Base-by-base conservation (phyloP, 371 early-diverging fungal species). In the Nematocida homosporus region DNA sequence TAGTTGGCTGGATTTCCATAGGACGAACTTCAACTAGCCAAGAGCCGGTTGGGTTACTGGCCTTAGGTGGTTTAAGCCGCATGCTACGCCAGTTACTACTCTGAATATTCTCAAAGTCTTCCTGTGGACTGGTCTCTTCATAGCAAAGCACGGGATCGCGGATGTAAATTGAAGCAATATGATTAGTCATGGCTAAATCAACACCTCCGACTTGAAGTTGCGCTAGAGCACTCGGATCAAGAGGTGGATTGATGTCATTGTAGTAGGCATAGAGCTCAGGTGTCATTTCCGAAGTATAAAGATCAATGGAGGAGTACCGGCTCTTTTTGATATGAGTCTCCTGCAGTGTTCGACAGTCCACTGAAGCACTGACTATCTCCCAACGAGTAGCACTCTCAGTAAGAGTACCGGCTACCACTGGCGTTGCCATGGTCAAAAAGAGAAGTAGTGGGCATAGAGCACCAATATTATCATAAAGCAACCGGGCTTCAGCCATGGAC, bases 11-110 rank as follows among this genome's bases (percentile, higher is more conserved):
- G 53, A 93, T 88, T 82, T 97, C 98, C 91, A 95, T 93, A 57
- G 92, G 88, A 37, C 98, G 87, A 84, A 95, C 93, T 84, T 97
- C 98, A 37, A 97, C 93, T 53, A 95, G 88, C 98, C 98, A 97
- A 1, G 95, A 95, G 66, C 92, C 91, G 40, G 82, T 56, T 4
- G 88, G 86, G 55, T 88, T 86, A 3, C 91, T 90, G 53, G 32
- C 42, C 25, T 53, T 56, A 20, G 96, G 97, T 29, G 93, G 92
- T 85, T 97, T 97, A 86, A 97, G 94, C 13, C 98, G 88, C 87
- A 95, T 90, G 10, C 93, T 92, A 85, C 96, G 93, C 98, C 98
- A 97, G 83, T 97, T 97, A 56, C 95, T 95, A 27, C 91, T 91
- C 87, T 97, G 95, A 55, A 97, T 87, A 83, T 96, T 95, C 87